A percentile compares a stretch with the other conserved stretches of the same genome.
phyloP scores from a whole-genome alignment of 805 yeast genomes.

The Metschnikowia orientalis region DNA sequence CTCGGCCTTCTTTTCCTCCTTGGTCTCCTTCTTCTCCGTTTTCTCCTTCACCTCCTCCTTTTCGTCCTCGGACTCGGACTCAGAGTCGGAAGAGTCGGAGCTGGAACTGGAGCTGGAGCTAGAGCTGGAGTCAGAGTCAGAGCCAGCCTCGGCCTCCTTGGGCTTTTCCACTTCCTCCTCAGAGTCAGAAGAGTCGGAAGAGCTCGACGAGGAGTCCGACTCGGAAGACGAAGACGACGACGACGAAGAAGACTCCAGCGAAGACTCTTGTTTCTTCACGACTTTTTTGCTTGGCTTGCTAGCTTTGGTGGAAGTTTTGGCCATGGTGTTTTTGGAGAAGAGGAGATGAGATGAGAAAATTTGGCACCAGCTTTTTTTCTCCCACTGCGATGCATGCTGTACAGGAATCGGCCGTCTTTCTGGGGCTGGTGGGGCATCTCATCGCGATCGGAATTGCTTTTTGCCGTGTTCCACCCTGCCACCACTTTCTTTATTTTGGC shows the following conservation, averaged over 20 bases:
- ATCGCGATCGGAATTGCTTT: too few relatives aligned
- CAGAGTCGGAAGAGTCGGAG: slow-evolving; percentile 21
- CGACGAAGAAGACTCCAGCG: slow-evolving; percentile 6
- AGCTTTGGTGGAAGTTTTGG: slow-evolving; percentile 32
- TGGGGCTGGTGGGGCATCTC: slow-evolving; percentile 8
- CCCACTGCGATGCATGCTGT: too few relatives aligned
- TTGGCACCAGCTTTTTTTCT: too few relatives aligned
- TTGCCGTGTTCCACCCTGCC: too few relatives aligned
- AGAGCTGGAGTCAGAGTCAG: slow-evolving; percentile 20
- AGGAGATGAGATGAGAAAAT: slow-evolving; percentile 5
- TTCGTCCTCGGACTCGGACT: slow-evolving; percentile 16
- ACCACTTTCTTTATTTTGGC: too few relatives aligned
- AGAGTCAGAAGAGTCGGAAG: slow-evolving; percentile 17
- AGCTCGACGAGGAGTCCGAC: slow-evolving; percentile 15
- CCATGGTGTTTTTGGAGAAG: slow-evolving; percentile 26
- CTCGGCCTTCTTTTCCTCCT: slow-evolving; percentile 25
- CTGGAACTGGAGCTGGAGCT: slow-evolving; percentile 23
- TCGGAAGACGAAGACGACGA: slow-evolving; percentile 20
- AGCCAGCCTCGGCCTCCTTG: slow-evolving; percentile 19
- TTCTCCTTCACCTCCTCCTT: slow-evolving; percentile 25
- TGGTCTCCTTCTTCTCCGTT: slow-evolving; percentile 11
- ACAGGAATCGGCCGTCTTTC: too few relatives aligned
- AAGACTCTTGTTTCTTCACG: slow-evolving; percentile 4
- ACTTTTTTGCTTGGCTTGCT: slow-evolving; percentile 11
- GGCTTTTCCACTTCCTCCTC: slow-evolving; percentile 19